Base-by-base conservation (phyloP, 805 yeast genomes). In the Sugiyamaella floridensis region DNA sequence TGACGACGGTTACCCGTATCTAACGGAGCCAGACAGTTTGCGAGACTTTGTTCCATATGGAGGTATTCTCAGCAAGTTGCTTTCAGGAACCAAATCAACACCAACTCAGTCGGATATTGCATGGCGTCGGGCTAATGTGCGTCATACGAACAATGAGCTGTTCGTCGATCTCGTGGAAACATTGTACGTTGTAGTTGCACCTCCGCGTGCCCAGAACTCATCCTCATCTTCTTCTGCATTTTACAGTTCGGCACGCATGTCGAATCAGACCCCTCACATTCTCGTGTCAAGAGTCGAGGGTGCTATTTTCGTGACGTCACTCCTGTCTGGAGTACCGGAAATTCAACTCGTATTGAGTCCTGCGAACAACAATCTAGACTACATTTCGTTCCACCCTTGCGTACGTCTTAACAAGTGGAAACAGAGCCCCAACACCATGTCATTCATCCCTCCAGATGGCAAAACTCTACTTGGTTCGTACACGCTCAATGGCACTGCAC, bases 371-470 rank as follows among this genome's bases (percentile, higher is more conserved):
- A 69, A 76, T 37, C 51, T 81, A n/a, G 80, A 77, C 1, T 57
- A 74, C 4, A 88, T 93, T 0, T 71, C 81, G 12, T 80, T 88
- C 58, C 97, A 92, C 65, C 77, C 75, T 46, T 83, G 92, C 65
- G 79, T 90, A 1, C 75, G 82, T 45, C 58, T 76, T 1, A 75
- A 72, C 10, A 68, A 69, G 16, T 85, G 89, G 88, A 50, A 62
- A 1, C 55, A 62, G 37, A 62, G 61, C 4, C 76, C 77, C 0
- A 82, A 81, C 0, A 57, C 69, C 0, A 63, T 89, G 32, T 73
- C 81, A 15, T 88, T 92, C 62, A 76, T 86, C 16, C 99, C 98
- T 4, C 96, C 98, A 0, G 97, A 92, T 67, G 97, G 95, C 6
- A 76, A 72, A 54, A 79, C 81, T 42, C 72, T 75, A 2, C 64